Percentiles rank a stretch among this genome's conserved stretches.
Conservation (phyloP, 1,284 basidiomycete genomes). For the Thecaphora thlaspeos region DNA sequence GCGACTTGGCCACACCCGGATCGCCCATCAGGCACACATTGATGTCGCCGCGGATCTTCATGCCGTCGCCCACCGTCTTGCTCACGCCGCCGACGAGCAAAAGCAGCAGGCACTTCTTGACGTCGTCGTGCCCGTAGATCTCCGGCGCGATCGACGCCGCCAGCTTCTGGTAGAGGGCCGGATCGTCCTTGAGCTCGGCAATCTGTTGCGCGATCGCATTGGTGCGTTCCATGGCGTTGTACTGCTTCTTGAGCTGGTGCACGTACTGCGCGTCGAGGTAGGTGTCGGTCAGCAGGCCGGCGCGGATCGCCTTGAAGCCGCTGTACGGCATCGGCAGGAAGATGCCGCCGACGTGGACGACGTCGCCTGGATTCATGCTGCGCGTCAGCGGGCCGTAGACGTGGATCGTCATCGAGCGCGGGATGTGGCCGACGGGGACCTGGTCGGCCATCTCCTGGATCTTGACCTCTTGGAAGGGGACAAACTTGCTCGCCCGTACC, state of each 20-base stretch:
- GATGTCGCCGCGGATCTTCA: slow-evolving; percentile 98
- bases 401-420: slow-evolving; percentile 95
- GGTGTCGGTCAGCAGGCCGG: slow-evolving; percentile 93
- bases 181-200: slow-evolving; percentile 71
- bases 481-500: slow-evolving; percentile 92
- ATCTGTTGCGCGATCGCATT: slow-evolving; percentile 77
- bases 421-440: slow-evolving; percentile 98
- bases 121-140: slow-evolving; percentile 96
- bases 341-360: slow-evolving; percentile 84
- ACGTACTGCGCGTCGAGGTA: slow-evolving; percentile 91
- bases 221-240: slow-evolving; percentile 88
- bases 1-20: slow-evolving; percentile 98
- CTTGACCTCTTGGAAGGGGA: slow-evolving; percentile 97
- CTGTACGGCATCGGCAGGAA: slow-evolving; percentile 88
- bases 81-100: slow-evolving; percentile 93
- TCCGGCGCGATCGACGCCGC: slow-evolving; percentile 84
- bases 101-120: slow-evolving; percentile 94
- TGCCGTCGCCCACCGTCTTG: slow-evolving; percentile 90
- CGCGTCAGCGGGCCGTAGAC: slow-evolving; percentile 87
- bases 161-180: slow-evolving; percentile 76
- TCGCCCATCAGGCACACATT: slow-evolving; percentile 99
- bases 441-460: slow-evolving; percentile 99
- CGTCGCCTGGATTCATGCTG: slow-evolving; percentile 90
- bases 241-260: slow-evolving; percentile 95
- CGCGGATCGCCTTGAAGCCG: slow-evolving; percentile 82